Conservation (phyloP, 176 grass and related monocot species). For the Melocanna baccifera region DNA sequence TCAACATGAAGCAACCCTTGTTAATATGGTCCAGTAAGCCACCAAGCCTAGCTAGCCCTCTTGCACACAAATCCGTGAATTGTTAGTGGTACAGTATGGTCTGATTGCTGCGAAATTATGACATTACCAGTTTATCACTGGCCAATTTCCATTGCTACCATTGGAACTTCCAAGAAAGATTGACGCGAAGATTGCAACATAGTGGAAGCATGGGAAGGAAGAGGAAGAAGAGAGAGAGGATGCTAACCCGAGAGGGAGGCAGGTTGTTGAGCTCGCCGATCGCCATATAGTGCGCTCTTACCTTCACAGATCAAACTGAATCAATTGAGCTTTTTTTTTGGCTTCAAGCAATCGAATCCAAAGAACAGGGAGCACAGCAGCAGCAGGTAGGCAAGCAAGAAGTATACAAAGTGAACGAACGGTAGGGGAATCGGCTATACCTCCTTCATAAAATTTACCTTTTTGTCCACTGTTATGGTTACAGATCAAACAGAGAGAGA, state of each 20-base stretch:
- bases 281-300: slow-evolving; percentile 54
- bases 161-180: background rate
- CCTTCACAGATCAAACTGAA: slow-evolving; percentile 20
- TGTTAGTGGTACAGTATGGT: background rate
- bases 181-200: background rate
- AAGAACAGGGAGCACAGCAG: background rate
- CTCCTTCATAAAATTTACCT: slow-evolving; percentile 43
- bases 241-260: slow-evolving; percentile 45
- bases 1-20: background rate
- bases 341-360: background rate
- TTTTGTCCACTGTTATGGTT: too few relatives aligned
- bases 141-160: background rate
- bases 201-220: background rate
- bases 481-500: too few relatives aligned
- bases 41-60: background rate
- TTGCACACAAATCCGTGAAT: background rate
- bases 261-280: slow-evolving; percentile 53
- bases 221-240: background rate
- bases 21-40: background rate
- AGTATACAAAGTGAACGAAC: background rate
- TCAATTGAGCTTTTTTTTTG: too few relatives aligned
- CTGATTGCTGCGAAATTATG: background rate
- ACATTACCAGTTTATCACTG: background rate
- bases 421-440: background rate
- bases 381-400: background rate